A percentile compares a stretch with the other conserved stretches of the same genome.
Evolutionary conservation across 2,329 filamentous ascomycete species (phyloP).

Genomic region (Verticillium dahliae): DNA sequence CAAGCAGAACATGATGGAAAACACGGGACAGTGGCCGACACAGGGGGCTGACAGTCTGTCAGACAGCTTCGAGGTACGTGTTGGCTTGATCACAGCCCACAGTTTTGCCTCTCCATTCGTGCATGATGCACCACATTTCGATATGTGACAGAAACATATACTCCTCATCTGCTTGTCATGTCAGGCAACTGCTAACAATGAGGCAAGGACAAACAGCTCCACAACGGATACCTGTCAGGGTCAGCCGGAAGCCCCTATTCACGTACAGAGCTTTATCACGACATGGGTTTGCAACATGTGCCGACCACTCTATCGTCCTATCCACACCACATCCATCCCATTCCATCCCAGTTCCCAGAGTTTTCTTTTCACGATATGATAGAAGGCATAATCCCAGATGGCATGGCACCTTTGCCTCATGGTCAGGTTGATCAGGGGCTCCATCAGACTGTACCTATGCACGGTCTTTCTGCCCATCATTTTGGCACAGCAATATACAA

Average conservation of each 20-base stretch:
- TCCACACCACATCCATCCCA: constrained; percentile 1
- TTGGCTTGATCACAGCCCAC: neutral
- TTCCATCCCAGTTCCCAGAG: neutral
- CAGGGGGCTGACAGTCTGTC: constrained; percentile 5
- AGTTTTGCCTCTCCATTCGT: neutral
- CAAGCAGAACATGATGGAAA: constrained; percentile 4
- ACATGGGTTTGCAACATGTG: constrained; percentile 1
- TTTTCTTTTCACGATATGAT: constrained; percentile 1
- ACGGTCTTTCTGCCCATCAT: neutral
- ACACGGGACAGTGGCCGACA: constrained; percentile 3
- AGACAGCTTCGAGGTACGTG: constrained; percentile 11
- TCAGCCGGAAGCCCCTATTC: constrained; percentile 11
- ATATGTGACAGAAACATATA: neutral
- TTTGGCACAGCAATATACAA: neutral
- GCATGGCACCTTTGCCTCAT: neutral
- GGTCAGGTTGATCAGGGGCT: neutral
- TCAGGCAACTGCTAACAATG: neutral
- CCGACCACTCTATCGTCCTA: constrained; percentile 4
- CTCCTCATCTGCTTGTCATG: neutral
- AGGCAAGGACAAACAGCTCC: constrained; percentile 8
- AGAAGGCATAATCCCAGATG: neutral
- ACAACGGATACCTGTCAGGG: constrained; percentile 11
- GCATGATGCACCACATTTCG: neutral
- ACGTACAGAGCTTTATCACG: constrained; percentile 1
- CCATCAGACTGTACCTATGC: neutral